Percentiles rank a stretch among this genome's conserved stretches.
Conservation (phyloP, 768 basidiomycete genomes). For the Russula earlei region DNA sequence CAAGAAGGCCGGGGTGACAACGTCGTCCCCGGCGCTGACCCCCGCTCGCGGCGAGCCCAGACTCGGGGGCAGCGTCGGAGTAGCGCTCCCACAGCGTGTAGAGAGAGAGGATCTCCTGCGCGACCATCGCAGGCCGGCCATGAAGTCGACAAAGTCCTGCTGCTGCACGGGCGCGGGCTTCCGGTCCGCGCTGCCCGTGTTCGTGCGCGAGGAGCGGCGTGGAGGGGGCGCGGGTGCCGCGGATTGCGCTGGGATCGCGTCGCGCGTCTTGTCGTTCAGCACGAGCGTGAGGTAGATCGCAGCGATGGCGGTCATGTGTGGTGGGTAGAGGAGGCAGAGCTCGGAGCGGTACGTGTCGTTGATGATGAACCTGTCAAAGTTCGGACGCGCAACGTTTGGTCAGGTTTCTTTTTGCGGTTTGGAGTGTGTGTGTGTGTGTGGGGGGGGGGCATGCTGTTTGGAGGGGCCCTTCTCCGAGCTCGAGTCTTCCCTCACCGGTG, state of each 20-base stretch:
- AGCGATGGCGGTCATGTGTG: conserved; percentile 88
- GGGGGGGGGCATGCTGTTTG: conserved; percentile 83
- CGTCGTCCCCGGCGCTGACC: conserved; percentile 21
- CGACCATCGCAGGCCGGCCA: conserved; percentile 76
- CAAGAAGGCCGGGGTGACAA: conserved; percentile 52
- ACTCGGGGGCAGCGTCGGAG: conserved; percentile 46
- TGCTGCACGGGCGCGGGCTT: conserved; percentile 20
- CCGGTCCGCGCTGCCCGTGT: conserved; percentile 30
- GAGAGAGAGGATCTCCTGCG: conserved; percentile 83
- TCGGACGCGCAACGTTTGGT: neutral
- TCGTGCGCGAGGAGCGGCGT: conserved; percentile 45
- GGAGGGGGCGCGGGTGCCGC: conserved; percentile 30
- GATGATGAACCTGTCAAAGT: conserved; percentile 69
- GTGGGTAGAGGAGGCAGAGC: conserved; percentile 88
- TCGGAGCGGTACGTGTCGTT: conserved; percentile 95
- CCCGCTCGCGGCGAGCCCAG: conserved; percentile 8
- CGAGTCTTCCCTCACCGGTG: conserved; percentile 67
- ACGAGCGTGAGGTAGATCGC: conserved; percentile 84
- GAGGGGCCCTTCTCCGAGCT: conserved; percentile 61
- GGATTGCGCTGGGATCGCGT: conserved; percentile 28
- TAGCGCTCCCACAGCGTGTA: conserved; percentile 87
- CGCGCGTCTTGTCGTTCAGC: conserved; percentile 52
- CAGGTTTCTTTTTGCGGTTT: neutral
- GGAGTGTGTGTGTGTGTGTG: neutral
- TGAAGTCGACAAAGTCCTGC: conserved; percentile 70